Evolutionary conservation across 2,329 filamentous ascomycete species (phyloP).

Genomic region (Apiospora aurea): DNA sequence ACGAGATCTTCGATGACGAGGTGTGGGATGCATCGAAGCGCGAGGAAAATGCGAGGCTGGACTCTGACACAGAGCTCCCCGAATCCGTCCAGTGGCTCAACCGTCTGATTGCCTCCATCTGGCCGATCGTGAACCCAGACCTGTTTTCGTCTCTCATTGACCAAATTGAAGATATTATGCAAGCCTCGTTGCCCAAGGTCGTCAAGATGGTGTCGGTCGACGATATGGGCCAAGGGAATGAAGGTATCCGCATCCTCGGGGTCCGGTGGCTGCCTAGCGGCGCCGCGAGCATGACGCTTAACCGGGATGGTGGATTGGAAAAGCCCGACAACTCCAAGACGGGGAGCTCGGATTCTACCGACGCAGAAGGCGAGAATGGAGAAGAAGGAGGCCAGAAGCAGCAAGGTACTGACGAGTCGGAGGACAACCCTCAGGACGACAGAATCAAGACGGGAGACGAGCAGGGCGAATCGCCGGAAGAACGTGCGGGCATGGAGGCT

Average conservation of each 20-base stretch:
- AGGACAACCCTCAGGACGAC: slow-evolving; percentile 41
- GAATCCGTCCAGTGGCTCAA: slow-evolving; percentile 78
- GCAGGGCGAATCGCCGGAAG: slow-evolving; percentile 46
- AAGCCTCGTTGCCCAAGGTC: slow-evolving; percentile 73
- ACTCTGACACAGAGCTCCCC: slow-evolving; percentile 57
- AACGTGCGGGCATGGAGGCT: slow-evolving; percentile 71
- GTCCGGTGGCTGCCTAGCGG: slow-evolving; percentile 76
- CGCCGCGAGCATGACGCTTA: slow-evolving; percentile 69
- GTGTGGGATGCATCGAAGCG: slow-evolving; percentile 71
- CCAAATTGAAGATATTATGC: slow-evolving; percentile 81
- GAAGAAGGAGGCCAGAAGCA: slow-evolving; percentile 42
- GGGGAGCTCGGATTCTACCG: slow-evolving; percentile 55
- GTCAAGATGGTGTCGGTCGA: slow-evolving; percentile 79
- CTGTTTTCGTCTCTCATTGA: slow-evolving; percentile 73
- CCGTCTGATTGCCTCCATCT: slow-evolving; percentile 69
- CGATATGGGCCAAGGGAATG: slow-evolving; percentile 78
- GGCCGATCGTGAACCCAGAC: slow-evolving; percentile 79
- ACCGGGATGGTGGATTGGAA: slow-evolving; percentile 64
- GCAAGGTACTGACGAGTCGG: slow-evolving; percentile 48
- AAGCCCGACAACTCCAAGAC: slow-evolving; percentile 44
- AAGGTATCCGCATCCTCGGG: slow-evolving; percentile 73
- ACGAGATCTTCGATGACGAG: slow-evolving; percentile 71
- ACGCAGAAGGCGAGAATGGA: slow-evolving; percentile 44
- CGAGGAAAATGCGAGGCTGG: slow-evolving; percentile 54
- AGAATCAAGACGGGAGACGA: slow-evolving; percentile 43